Percentiles rank a stretch among this genome's conserved stretches.
These are phyloP conservation scores for Daldinia bambusicola DNA, from an alignment of 495 filamentous ascomycete genomes.

Conservation along the genomic window DNA sequence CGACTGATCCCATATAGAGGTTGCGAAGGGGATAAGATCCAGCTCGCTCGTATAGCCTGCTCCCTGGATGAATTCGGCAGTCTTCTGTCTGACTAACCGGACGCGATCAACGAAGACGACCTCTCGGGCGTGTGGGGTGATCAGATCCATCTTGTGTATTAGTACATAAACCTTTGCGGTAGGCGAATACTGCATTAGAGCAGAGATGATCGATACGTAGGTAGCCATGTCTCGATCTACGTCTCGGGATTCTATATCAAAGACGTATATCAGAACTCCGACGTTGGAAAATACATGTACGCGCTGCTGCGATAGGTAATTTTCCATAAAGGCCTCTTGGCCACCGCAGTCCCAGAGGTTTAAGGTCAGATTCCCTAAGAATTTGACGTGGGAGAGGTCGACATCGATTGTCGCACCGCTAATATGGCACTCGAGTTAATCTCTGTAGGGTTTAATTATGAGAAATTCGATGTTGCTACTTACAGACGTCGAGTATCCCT, in stretches of 20 bases:
- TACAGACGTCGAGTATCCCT: slow-evolving; percentile 89
- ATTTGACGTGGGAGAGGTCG: slow-evolving; percentile 96
- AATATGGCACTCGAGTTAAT: slow-evolving; percentile 3
- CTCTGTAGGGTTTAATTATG: neutral
- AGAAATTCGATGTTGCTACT: slow-evolving; percentile 25
- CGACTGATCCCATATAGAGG: slow-evolving; percentile 97
- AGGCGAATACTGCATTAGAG: slow-evolving; percentile 84
- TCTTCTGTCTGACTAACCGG: slow-evolving; percentile 75
- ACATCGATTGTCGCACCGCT: slow-evolving; percentile 97
- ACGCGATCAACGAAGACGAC: slow-evolving; percentile 83
- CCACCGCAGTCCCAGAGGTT: slow-evolving; percentile 99
- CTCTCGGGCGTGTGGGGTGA: slow-evolving; percentile 78
- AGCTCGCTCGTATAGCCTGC: slow-evolving; percentile 54
- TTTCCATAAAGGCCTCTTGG: slow-evolving; percentile 98
- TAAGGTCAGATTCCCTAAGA: slow-evolving; percentile 94
- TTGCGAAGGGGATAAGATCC: slow-evolving; percentile 80
- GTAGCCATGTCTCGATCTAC: slow-evolving; percentile 90
- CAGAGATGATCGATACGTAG: slow-evolving; percentile 85
- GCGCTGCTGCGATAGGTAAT: slow-evolving; percentile 92
- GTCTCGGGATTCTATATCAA: slow-evolving; percentile 95
- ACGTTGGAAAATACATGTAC: slow-evolving; percentile 96
- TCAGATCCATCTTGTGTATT: slow-evolving; percentile 99
- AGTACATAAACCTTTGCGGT: slow-evolving; percentile 88
- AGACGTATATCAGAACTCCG: slow-evolving; percentile 98
- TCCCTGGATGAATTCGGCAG: slow-evolving; percentile 70